A percentile compares a stretch with the other conserved stretches of the same genome.
These are phyloP conservation scores for Parafenestella ontariensis DNA, from an alignment of 2,329 filamentous ascomycete genomes.

Conservation along the genomic window DNA sequence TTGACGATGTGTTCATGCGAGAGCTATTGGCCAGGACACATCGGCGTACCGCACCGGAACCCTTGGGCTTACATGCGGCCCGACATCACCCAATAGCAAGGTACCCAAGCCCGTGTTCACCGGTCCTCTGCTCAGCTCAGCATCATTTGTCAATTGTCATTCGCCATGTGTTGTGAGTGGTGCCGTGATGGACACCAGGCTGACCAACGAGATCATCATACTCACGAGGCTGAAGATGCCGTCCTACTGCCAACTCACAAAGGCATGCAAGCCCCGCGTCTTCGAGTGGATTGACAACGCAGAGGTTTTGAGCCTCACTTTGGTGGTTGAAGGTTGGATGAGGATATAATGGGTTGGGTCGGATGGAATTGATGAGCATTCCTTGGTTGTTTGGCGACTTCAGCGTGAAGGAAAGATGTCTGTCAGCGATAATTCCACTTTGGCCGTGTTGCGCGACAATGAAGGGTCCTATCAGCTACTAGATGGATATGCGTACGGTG, in stretches of 20 bases:
- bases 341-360: conserved; percentile 3
- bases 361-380: neutral
- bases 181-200: conserved; percentile 19
- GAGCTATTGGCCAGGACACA: neutral
- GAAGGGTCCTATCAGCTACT: conserved; percentile 8
- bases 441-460: conserved; percentile 7
- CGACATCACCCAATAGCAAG: neutral
- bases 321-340: neutral
- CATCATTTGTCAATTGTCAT: neutral
- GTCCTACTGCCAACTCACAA: conserved; percentile 31
- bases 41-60: neutral
- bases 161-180: neutral
- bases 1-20: neutral
- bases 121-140: conserved; percentile 2
- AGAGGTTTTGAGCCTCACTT: conserved; percentile 30
- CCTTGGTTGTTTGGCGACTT: neutral
- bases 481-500: conserved; percentile 7
- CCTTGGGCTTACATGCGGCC: neutral
- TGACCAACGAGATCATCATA: conserved; percentile 26
- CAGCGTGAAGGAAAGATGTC: conserved; percentile 19
- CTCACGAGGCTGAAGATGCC: conserved; percentile 30
- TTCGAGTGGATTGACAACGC: conserved; percentile 21
- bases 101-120: conserved; percentile 4
- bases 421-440: conserved; percentile 20
- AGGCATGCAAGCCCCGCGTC: conserved; percentile 24